A percentile compares a stretch with the other conserved stretches of the same genome.
Evolutionary conservation across 1,284 basidiomycete genomes (phyloP).

Genomic region (Pholiota adiposa): DNA sequence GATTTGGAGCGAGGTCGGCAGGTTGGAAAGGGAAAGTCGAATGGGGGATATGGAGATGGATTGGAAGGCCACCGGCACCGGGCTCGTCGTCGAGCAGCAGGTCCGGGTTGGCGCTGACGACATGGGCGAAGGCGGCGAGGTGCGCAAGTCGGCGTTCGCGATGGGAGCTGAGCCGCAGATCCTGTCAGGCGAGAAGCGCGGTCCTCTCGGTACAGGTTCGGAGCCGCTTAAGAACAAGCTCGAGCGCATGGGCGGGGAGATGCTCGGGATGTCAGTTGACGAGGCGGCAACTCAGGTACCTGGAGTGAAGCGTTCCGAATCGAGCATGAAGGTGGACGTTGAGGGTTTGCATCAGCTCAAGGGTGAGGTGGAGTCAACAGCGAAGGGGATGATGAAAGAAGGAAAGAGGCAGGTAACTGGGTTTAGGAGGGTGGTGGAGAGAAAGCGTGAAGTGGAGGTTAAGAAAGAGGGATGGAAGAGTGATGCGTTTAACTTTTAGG

Average conservation of each 20-base stretch:
- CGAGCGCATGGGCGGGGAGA: conserved; percentile 34
- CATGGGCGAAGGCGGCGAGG: conserved; percentile 30
- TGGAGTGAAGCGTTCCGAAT: conserved; percentile 31
- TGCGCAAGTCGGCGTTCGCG: conserved; percentile 52
- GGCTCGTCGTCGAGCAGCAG: conserved; percentile 56
- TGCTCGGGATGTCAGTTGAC: conserved; percentile 27
- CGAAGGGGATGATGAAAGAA: conserved; percentile 38
- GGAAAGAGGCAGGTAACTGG: conserved; percentile 44
- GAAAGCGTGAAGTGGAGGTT: conserved; percentile 49
- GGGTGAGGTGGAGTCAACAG: conserved; percentile 31
- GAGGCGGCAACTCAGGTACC: not conserved
- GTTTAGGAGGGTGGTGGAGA: conserved; percentile 50
- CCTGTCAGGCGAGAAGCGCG: conserved; percentile 62
- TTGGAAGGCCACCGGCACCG: conserved; percentile 62
- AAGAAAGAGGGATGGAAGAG: conserved; percentile 52
- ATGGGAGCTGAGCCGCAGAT: conserved; percentile 75
- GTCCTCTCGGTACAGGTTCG: conserved; percentile 59
- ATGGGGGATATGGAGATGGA: conserved; percentile 41
- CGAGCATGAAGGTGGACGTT: conserved; percentile 27
- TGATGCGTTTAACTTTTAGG: conserved; percentile 50
- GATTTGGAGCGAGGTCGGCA: conserved; percentile 68
- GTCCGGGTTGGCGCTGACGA: conserved; percentile 24
- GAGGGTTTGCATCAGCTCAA: conserved; percentile 16
- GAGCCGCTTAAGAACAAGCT: conserved; percentile 46
- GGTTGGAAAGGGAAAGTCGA: conserved; percentile 44